Evolutionary conservation across 495 filamentous ascomycete genomes (phyloP).

Genomic region (Chaetomium tenue): DNA sequence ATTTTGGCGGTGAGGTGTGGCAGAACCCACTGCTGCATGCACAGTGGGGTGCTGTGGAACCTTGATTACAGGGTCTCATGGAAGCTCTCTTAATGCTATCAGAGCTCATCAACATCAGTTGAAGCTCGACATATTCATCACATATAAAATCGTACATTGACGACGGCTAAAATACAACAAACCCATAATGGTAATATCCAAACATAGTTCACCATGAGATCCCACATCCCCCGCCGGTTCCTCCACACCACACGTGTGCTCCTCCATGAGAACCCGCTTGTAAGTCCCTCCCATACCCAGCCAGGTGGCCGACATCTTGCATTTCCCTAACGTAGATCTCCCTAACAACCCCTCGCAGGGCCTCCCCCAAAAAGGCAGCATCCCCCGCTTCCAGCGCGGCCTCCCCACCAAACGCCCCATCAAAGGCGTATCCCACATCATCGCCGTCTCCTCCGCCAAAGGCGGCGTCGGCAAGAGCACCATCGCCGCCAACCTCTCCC

Average conservation of each 20-base stretch:
- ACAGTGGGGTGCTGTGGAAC: slow-evolving; percentile 1
- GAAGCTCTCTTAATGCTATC: background rate
- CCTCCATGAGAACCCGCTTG: slow-evolving; percentile 90
- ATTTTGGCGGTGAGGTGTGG: slow-evolving; percentile 49
- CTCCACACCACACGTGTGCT: slow-evolving; percentile 64
- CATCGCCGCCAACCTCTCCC: slow-evolving; percentile 84
- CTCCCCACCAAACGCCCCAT: slow-evolving; percentile 79
- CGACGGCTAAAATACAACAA: background rate
- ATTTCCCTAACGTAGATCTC: background rate
- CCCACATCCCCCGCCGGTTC: slow-evolving; percentile 46
- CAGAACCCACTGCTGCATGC: slow-evolving; percentile 34
- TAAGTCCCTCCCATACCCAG: slow-evolving; percentile 39
- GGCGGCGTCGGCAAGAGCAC: slow-evolving; percentile 97
- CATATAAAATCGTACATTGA: background rate
- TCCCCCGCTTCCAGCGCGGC: slow-evolving; percentile 80
- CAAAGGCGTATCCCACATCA: slow-evolving; percentile 75
- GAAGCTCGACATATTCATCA: background rate
- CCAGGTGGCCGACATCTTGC: slow-evolving; percentile 6
- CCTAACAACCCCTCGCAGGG: slow-evolving; percentile 54
- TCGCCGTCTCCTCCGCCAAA: slow-evolving; percentile 93
- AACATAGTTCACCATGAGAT: slow-evolving; percentile 45
- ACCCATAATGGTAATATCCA: background rate
- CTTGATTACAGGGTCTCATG: background rate
- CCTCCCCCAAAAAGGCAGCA: slow-evolving; percentile 72
- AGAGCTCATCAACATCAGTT: too few species aligned